A percentile compares a stretch with the other conserved stretches of the same genome.
Conservation (phyloP, 176 grass and related monocot genomes). For the Lolium perenne region DNA sequence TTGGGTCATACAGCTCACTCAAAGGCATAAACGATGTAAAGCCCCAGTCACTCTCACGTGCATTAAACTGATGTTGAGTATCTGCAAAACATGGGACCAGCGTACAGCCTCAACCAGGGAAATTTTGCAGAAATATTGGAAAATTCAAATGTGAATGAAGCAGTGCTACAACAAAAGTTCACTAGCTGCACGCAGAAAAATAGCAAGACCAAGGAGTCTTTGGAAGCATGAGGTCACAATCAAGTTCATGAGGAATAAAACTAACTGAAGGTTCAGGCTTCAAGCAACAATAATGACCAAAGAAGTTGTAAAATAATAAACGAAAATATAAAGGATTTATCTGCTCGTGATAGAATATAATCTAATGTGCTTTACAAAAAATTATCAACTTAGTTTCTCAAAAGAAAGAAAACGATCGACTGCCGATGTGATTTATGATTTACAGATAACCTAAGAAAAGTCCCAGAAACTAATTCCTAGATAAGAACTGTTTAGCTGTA, state of each 20-base stretch:
- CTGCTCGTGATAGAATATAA: neutral
- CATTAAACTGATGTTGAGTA: constrained; percentile 99
- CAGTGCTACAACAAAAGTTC: neutral
- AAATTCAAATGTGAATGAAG: constrained; percentile 10
- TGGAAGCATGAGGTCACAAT: neutral
- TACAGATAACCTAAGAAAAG: constrained; percentile 21
- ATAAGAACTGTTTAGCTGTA: neutral
- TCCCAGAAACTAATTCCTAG: neutral
- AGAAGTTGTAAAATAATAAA: constrained; percentile 10
- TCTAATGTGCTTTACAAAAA: constrained; percentile 4
- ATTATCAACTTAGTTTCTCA: neutral
- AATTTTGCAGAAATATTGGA: constrained; percentile 29
- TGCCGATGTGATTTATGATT: constrained; percentile 1
- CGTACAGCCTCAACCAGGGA: constrained; percentile 29
- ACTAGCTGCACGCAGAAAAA: constrained; percentile 24
- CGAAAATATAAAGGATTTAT: constrained; percentile 30
- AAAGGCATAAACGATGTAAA: constrained; percentile 99
- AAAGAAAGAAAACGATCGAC: constrained; percentile 19
- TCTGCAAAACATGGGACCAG: constrained; percentile 63
- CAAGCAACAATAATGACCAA: constrained; percentile 14
- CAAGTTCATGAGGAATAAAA: constrained; percentile 9
- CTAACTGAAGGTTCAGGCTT: constrained; percentile 1
- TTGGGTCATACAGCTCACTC: constrained; percentile 92
- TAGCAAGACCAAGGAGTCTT: neutral
- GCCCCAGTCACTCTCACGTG: constrained; percentile 95